phyloP scores from a whole-genome alignment of 1,284 basidiomycete genomes.

The Ceraceosorus bombacis region DNA sequence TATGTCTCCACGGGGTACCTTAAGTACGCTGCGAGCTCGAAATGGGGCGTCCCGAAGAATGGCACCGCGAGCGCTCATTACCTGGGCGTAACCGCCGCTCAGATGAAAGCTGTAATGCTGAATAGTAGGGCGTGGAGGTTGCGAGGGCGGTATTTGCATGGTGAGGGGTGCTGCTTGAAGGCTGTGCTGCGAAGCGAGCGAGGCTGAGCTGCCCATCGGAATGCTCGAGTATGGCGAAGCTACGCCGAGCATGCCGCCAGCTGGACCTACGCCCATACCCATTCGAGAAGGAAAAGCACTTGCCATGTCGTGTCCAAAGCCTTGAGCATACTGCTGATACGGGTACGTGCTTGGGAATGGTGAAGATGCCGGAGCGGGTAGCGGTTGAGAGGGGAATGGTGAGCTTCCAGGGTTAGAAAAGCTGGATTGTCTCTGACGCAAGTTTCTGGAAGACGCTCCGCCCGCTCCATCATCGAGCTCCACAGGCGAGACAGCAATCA shows the following conservation, averaged over 20 bases:
- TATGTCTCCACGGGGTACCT: conserved; percentile 83
- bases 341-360: conserved; percentile 9
- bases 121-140: conserved; percentile 15
- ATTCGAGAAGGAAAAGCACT: not conserved
- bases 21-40: conserved; percentile 73
- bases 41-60: conserved; percentile 82
- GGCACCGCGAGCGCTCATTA: conserved; percentile 79
- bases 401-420: conserved; percentile 5
- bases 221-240: not conserved
- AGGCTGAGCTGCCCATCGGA: conserved; percentile 18
- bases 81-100: conserved; percentile 82
- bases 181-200: conserved; percentile 5
- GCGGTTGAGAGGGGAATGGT: conserved; percentile 8
- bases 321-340: conserved; percentile 10
- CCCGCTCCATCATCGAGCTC: conserved; percentile 15
- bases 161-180: conserved; percentile 5
- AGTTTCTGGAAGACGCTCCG: too few relatives aligned
- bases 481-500: conserved; percentile 32
- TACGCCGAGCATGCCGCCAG: not conserved
- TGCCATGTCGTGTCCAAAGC: conserved; percentile 7
- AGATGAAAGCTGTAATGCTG: conserved; percentile 66
- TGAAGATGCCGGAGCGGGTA: not conserved
- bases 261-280: not conserved
- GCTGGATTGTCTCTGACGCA: not conserved
- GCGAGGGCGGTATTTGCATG: conserved; percentile 8